Percentiles rank a stretch among this genome's conserved stretches.
Conservation (phyloP, 805 yeast genomes). For the Lipomyces japonicus region DNA sequence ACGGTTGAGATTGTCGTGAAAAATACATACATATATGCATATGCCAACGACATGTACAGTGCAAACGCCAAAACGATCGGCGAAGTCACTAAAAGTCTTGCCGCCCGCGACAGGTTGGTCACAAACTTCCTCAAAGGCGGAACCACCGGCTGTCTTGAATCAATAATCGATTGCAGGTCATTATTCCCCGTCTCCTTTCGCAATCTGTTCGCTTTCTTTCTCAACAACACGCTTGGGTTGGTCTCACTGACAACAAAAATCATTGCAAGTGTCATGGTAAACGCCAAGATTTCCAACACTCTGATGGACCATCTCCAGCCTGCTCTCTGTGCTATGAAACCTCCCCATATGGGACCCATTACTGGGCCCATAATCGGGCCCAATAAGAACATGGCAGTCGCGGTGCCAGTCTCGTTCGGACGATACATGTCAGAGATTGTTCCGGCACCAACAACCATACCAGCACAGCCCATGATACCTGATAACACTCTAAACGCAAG, state of each 20-base stretch:
- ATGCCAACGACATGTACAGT: constrained; percentile 24
- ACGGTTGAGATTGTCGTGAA: constrained; percentile 59
- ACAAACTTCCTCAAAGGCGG: constrained; percentile 30
- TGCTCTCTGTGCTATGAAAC: constrained; percentile 53
- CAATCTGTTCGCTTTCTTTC: constrained; percentile 14
- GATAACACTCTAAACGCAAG: constrained; percentile 20
- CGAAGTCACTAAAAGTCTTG: constrained; percentile 34
- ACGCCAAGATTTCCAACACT: constrained; percentile 40
- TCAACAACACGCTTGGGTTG: constrained; percentile 71
- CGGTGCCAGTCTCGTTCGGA: constrained; percentile 19
- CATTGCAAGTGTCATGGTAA: constrained; percentile 17
- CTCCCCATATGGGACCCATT: constrained; percentile 58
- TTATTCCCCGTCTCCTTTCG: neutral
- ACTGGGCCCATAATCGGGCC: constrained; percentile 44
- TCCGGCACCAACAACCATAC: constrained; percentile 27
- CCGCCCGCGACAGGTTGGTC: constrained; percentile 36
- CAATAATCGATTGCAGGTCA: constrained; percentile 41
- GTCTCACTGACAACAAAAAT: constrained; percentile 67
- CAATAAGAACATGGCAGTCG: constrained; percentile 17
- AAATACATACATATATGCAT: constrained; percentile 42
- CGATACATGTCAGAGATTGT: constrained; percentile 25
- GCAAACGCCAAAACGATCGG: constrained; percentile 20
- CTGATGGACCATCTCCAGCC: constrained; percentile 76
- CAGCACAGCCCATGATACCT: constrained; percentile 26
- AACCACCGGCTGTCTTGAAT: constrained; percentile 49